phyloP scores from a whole-genome alignment of 208 protist genomes.

The Leishmania mexicana region DNA sequence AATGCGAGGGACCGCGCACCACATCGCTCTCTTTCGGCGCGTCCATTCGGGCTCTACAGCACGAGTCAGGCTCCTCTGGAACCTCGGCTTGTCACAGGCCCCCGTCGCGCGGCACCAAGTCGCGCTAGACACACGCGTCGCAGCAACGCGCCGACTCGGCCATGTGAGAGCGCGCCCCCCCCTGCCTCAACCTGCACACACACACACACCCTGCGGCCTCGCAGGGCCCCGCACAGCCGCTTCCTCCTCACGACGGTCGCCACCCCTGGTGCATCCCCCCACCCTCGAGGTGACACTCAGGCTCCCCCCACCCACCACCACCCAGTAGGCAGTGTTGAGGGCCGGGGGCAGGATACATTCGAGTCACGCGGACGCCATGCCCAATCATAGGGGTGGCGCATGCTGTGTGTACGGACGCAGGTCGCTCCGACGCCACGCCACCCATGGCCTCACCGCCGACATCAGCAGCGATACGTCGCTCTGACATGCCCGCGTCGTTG shows the following conservation, averaged over 20 bases:
- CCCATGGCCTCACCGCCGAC: neutral
- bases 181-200: too few species aligned
- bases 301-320: neutral
- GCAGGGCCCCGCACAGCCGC: too few species aligned
- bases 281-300: neutral
- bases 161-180: too few species aligned
- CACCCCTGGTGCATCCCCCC: neutral
- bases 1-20: neutral
- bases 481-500: neutral
- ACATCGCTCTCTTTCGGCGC: neutral
- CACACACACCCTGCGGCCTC: too few species aligned
- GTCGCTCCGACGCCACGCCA: neutral
- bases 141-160: neutral
- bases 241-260: neutral
- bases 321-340: neutral
- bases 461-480: too few species aligned
- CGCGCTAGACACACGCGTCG: neutral
- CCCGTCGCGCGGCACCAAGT: neutral
- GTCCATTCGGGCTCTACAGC: neutral
- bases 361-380: neutral
- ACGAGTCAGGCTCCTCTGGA: neutral
- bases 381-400: neutral
- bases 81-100: neutral
- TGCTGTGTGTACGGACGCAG: neutral
- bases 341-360: too few species aligned